Percentiles rank a stretch among this genome's conserved stretches.
phyloP scores from a whole-genome alignment of 495 filamentous ascomycete genomes.

The Bombardia bombarda region DNA sequence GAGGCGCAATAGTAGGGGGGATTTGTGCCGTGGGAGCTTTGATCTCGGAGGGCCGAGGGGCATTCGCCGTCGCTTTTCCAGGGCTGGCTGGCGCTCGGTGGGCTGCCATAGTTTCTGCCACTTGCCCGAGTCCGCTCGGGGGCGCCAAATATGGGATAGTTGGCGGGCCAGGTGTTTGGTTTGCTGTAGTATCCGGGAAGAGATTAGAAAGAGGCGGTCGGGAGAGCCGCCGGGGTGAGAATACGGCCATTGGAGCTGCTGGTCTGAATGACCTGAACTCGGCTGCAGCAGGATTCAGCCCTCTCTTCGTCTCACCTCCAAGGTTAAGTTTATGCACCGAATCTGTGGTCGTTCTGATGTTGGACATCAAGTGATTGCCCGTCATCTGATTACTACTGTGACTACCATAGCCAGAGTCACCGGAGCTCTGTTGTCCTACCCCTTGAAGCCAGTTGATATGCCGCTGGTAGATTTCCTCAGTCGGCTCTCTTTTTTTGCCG shows the following conservation, averaged over 20 bases:
- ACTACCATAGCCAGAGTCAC: slow-evolving; percentile 14
- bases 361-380: no score
- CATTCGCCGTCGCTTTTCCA: no score
- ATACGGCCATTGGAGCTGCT: neutral
- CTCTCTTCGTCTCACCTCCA: slow-evolving; percentile 6
- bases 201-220: slow-evolving; percentile 17
- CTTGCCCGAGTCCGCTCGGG: neutral
- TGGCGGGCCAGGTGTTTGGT: neutral
- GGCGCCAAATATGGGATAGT: neutral
- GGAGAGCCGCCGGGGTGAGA: slow-evolving; percentile 14
- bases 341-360: neutral
- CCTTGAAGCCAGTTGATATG: neutral
- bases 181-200: slow-evolving; percentile 7
- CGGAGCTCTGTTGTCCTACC: neutral
- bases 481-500: neutral
- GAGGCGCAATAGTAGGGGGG: no score
- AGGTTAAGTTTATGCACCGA: neutral
- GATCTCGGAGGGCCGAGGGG: no score
- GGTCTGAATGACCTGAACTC: slow-evolving; percentile 16
- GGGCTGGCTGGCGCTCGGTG: no score
- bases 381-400: neutral
- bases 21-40: no score
- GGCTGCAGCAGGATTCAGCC: slow-evolving; percentile 22
- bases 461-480: neutral
- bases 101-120: neutral